Conservation (phyloP, 2,329 filamentous ascomycete species). For the Dactylellina parvicollis region DNA sequence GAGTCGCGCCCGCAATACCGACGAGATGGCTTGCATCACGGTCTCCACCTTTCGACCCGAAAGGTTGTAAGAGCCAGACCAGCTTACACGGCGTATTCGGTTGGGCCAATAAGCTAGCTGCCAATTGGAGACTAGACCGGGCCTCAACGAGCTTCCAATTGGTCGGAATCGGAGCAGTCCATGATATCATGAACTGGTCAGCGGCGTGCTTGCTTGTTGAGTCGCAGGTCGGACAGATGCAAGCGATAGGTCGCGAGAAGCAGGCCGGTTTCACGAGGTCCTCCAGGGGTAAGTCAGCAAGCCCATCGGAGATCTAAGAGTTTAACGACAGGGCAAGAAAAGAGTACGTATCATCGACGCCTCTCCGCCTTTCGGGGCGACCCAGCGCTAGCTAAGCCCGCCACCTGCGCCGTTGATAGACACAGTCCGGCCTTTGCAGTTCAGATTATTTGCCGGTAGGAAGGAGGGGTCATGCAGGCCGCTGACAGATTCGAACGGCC, state of each 20-base stretch:
- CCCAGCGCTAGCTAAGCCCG: too few relatives aligned
- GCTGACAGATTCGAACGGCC: neutral
- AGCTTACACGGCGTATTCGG: neutral
- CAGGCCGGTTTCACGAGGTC: neutral
- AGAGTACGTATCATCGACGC: neutral
- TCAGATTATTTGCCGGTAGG: neutral
- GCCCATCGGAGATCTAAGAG: neutral
- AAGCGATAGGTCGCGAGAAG: neutral
- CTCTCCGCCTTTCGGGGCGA: neutral
- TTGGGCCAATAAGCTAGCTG: slow-evolving; percentile 14
- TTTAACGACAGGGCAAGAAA: neutral
- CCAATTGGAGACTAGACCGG: slow-evolving; percentile 1
- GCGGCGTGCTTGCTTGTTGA: neutral
- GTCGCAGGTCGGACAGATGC: slow-evolving; percentile 5
- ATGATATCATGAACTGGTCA: slow-evolving; percentile 20
- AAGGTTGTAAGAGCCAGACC: too few relatives aligned
- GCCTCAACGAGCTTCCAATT: neutral
- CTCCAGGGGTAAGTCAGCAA: neutral
- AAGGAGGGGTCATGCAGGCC: slow-evolving; percentile 9
- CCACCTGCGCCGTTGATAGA: too few relatives aligned
- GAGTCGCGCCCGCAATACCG: neutral
- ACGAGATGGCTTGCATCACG: neutral
- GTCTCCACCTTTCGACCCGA: neutral
- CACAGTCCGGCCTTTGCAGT: neutral
- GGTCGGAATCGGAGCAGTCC: neutral